A percentile compares a stretch with the other conserved stretches of the same genome.
Evolutionary conservation across 176 grass and related monocot species (phyloP).

Genomic region (Elaeis guineensis): DNA sequence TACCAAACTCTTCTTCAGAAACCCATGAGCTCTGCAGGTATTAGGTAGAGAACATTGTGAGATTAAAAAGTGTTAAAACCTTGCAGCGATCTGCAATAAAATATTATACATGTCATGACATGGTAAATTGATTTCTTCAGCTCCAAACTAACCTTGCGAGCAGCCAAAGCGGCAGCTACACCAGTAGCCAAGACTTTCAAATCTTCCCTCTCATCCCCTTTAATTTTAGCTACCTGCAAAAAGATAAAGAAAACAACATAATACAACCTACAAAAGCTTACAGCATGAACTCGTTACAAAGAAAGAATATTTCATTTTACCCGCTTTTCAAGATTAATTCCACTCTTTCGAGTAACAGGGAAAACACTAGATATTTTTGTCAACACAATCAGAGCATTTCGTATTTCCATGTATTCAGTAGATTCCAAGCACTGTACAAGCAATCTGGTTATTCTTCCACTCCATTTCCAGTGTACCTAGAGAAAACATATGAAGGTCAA

Average conservation of each 20-base stretch:
- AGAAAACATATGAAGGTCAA: slow-evolving; percentile 3
- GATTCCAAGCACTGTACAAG: slow-evolving; percentile 96
- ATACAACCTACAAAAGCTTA: too few species aligned
- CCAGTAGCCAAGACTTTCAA: slow-evolving; percentile 92
- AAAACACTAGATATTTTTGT: slow-evolving; percentile 91
- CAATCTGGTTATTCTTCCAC: slow-evolving; percentile 74
- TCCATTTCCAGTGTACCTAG: slow-evolving; percentile 94
- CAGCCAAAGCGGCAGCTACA: slow-evolving; percentile 86
- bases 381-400: slow-evolving; percentile 91
- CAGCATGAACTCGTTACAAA: too few species aligned
- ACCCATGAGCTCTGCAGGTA: slow-evolving; percentile 81
- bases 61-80: too few species aligned
- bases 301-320: slow-evolving; percentile 15
- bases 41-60: not conserved
- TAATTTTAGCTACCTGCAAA: slow-evolving; percentile 79
- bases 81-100: too few species aligned
- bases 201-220: slow-evolving; percentile 90
- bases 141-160: slow-evolving; percentile 62
- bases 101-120: too few species aligned
- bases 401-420: slow-evolving; percentile 98
- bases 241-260: not conserved
- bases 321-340: slow-evolving; percentile 82
- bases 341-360: slow-evolving; percentile 80
- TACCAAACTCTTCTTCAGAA: slow-evolving; percentile 95
- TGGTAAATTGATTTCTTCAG: not conserved